Evolutionary conservation across 306 rosid genomes (phyloP), one percentile per base, ranked within the genome.

Genomic region (Pterocarpus macrocarpus): DNA sequence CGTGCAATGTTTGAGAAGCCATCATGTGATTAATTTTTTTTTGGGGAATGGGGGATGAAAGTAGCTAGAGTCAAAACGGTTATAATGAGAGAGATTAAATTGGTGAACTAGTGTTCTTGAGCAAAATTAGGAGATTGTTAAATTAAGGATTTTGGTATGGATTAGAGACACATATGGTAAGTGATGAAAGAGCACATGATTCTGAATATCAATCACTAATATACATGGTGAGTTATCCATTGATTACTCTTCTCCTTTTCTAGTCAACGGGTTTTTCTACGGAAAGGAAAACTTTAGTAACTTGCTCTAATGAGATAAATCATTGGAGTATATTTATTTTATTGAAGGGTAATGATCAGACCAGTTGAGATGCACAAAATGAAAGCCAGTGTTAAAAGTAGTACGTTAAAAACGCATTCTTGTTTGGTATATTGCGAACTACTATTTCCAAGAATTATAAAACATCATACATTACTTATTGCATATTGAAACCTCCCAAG

Each of bases 81-180:
- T 45, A 2, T 8, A 62, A 66, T 2, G 12, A 49, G 77, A 78
- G 76, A 75, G 66, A 57, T 79, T 74, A 35, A 73, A 35, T 62
- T 55, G 72, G 49, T 13, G 12, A 79, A 81, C 3, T 72, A 75
- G 76, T 83, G 91, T 84, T 80, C 77, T 28, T 73, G 90, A 90
- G 92, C 1, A 69, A 90, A 80, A 50, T 66, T 65, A 83, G 92
- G 88, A 81, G 53, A 45, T 5, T 61, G 78, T 52, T 36, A 80
- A 63, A 71, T 78, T 36, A 81, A 47, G 69, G 33, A 55, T 2
- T 2, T 7, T 57, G 62, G 61, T 36, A 11, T 76, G 66, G 22
- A 35, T 49, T 61, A 47, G 52, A 45, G 53, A 47, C 3, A 43
- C 28, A 56, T 32, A 13, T 33, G 22, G 43, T 39, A 32, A 73